Conservation (phyloP, 2,329 filamentous ascomycete genomes). For the Trichoderma sp. region DNA sequence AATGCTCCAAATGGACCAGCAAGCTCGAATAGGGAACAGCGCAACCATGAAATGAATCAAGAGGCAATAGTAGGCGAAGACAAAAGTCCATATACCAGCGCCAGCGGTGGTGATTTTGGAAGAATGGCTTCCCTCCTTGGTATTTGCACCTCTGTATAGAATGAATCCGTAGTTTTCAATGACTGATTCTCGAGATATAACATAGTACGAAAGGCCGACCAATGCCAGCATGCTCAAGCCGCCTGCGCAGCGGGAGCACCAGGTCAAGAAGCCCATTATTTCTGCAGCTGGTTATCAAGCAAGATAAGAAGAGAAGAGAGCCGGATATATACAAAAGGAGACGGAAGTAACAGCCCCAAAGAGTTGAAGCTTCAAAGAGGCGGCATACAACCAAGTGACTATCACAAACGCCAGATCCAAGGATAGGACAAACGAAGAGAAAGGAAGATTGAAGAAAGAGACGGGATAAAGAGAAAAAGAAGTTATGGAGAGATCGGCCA, state of each 20-base stretch:
- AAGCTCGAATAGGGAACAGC: constrained; percentile 63
- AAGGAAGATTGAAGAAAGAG: background rate
- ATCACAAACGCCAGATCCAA: background rate
- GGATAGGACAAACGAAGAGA: background rate
- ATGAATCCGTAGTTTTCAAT: constrained; percentile 48
- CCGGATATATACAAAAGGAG: background rate
- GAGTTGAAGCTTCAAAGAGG: background rate
- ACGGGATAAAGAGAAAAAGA: background rate
- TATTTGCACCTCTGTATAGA: constrained; percentile 46
- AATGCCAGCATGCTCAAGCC: constrained; percentile 57
- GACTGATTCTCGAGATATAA: constrained; percentile 53
- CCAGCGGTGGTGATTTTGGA: constrained; percentile 39
- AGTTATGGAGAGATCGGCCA: background rate
- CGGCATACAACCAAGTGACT: background rate
- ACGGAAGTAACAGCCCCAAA: background rate
- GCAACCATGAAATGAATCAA: constrained; percentile 66
- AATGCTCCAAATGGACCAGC: constrained; percentile 62
- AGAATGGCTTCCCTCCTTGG: constrained; percentile 36
- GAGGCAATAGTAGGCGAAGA: constrained; percentile 67
- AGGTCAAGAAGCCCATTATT: constrained; percentile 55
- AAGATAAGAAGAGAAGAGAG: background rate
- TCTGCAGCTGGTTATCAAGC: background rate
- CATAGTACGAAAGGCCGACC: constrained; percentile 55
- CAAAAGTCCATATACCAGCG: constrained; percentile 52
- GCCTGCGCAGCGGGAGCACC: constrained; percentile 56